phyloP scores from a whole-genome alignment of 2,329 filamentous ascomycete species.

The Niveomyces coronatus region DNA sequence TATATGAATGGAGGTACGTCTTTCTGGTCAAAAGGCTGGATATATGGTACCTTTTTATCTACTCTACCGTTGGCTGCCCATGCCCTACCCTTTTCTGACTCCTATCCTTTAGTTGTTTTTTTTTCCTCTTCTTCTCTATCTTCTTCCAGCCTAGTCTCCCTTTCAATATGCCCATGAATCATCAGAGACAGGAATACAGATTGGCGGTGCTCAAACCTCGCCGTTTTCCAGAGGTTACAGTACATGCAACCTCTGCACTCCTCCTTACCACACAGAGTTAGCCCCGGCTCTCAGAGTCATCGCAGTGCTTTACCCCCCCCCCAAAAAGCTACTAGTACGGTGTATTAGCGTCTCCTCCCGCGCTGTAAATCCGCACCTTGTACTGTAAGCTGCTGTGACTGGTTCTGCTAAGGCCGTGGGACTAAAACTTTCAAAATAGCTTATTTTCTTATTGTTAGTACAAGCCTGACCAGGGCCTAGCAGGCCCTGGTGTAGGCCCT shows the following conservation, averaged over 20 bases:
- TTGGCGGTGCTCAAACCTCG: no score
- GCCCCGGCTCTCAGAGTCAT: slow-evolving; percentile 3
- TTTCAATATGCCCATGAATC: no score
- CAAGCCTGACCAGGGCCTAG: neutral
- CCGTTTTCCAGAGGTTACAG: no score
- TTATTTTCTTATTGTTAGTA: neutral
- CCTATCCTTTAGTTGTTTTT: no score
- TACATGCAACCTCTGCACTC: no score
- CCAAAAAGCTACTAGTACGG: neutral
- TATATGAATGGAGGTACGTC: slow-evolving; percentile 5
- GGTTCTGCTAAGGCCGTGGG: no score
- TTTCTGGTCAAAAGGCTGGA: neutral
- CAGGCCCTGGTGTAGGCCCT: no score
- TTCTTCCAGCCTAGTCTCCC: no score
- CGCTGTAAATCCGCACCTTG: slow-evolving; percentile 2
- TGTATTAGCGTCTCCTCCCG: neutral
- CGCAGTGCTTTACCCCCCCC: neutral
- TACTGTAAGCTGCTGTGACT: slow-evolving; percentile 1
- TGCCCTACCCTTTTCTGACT: no score
- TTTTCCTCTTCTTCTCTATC: neutral
- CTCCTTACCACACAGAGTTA: neutral
- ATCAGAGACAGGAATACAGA: no score
- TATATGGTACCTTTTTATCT: slow-evolving; percentile 1
- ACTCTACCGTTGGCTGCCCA: no score
- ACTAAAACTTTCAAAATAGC: no score